These are phyloP conservation scores for Leucocoprinus sp. DNA, from an alignment of 768 basidiomycete species.

Conservation along the genomic window DNA sequence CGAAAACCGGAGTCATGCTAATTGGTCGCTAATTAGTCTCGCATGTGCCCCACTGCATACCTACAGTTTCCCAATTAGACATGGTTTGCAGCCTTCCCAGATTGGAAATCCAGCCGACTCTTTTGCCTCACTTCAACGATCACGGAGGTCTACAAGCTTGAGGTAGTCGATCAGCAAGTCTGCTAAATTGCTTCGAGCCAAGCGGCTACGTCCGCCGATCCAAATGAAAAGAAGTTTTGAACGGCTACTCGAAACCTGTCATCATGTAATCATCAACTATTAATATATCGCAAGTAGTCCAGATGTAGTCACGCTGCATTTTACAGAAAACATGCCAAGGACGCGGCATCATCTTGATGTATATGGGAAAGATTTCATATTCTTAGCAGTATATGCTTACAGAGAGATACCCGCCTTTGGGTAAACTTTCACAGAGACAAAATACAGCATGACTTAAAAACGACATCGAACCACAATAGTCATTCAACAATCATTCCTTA, in stretches of 20 bases:
- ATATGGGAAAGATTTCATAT: conserved; percentile 7
- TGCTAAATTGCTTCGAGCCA: background rate
- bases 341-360: conserved; percentile 5
- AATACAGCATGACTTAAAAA: conserved; percentile 1
- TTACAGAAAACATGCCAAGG: background rate
- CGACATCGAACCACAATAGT: background rate
- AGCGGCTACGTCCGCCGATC: background rate
- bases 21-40: no score
- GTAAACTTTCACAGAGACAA: background rate
- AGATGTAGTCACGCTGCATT: background rate
- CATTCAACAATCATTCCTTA: background rate
- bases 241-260: no score
- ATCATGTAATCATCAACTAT: background rate
- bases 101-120: no score
- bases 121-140: no score
- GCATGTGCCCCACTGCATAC: no score
- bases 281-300: background rate
- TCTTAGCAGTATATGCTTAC: background rate
- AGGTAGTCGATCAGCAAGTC: background rate
- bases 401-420: background rate
- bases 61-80: no score
- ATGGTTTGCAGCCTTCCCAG: no score
- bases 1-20: no score
- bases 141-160: background rate
- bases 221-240: no score